Evolutionary conservation across 352 stramenopile species (phyloP), one percentile per base, ranked within the genome.

Genomic region (Phytophthora vignae): DNA sequence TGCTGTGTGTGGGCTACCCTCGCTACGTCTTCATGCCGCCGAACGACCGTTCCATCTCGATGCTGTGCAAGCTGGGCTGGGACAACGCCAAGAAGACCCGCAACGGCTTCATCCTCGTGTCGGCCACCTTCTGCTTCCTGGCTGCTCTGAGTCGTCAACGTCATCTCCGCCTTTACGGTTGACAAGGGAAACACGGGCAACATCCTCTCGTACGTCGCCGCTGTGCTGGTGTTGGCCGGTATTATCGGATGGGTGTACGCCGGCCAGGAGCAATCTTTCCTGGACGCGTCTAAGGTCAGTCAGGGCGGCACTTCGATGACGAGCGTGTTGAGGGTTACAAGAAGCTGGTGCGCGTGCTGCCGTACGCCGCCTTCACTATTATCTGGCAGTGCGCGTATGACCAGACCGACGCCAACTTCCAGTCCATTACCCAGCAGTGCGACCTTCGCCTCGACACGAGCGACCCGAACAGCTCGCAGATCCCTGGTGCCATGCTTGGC

Each of bases 381-480:
- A 84, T 90, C 21, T 92, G 85, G 85, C 55, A 88, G 4, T 85
- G 77, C 21, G 78, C 75, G 5, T 89, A 92, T 62, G 82, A 92
- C 69, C 85, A 92, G 71, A 85, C 74, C 0, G 80, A 90, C 49
- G 85, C 77, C 74, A 92, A 92, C 69, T 88, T 89, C 71, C 85
- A 92, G 73, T 78, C 81, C 15, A 91, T 92, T 69, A 85, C 82
- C 10, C 85, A 92, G 67, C 85, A 92, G 69, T 85, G 74, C 42
- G 85, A 92, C 60, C 55, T 90, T 57, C 85, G 85, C 57, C 78
- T 84, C 17, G 76, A 74, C 60, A 70, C 56, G 5, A 77, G 61
- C 55, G 75, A 76, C 42, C 67, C 69, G 3, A 57, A 88, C 60
- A 79, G 76, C 53, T 78, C 53, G 4, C 84, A 91, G 67, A 78